Evolutionary conservation across 345 rosid species (phyloP), one percentile per base, ranked within the genome.

Genomic region (Streptanthus diversifolius): DNA sequence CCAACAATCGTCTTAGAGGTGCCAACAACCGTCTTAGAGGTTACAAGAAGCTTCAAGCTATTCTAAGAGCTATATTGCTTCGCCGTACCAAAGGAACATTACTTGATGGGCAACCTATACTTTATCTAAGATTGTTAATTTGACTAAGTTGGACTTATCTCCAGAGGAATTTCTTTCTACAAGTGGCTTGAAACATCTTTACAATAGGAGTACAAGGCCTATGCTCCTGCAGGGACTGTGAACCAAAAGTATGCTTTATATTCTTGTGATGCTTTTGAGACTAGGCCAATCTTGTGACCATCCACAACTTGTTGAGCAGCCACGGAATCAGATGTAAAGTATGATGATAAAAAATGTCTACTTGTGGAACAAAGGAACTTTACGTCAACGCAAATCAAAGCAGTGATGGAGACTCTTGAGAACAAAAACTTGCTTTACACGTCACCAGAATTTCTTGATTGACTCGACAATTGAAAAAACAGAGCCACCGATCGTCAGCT

Each of bases 11-110:
- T 49, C 3, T 49, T 3, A 51, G 17, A 24, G 2, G 24, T 1
- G 2, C 2, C 1, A 25, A 24, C 4, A 51, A 49, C 12, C 8
- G 30, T 49, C 3, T 49, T 3, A 51, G 17, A 24, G 32, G 56
- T 51, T 51, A 22, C 56, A 51, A 51, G 56, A 51, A 51, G 56
- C 56, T 51, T 51, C 56, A 51, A 51, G 56, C 32, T 51, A 13
- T 51, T 24, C 56, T 51, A 24, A 51, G 56, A 51, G 15, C 15
- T 51, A 51, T 51, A 24, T 5, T 22, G 17, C 56, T 51, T 51
- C 56, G 56, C 1, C 56, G 56, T 51, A 51, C 32, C 32, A 51
- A 51, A 22, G 15, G 1, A 12, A 22, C 55, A 22, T 24, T 49
- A 49, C 55, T 49, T 49, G 55, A 49, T 5, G 55, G 55, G 30